Conservation (phyloP, 352 stramenopile genomes). For the Pythium folliculosum region DNA sequence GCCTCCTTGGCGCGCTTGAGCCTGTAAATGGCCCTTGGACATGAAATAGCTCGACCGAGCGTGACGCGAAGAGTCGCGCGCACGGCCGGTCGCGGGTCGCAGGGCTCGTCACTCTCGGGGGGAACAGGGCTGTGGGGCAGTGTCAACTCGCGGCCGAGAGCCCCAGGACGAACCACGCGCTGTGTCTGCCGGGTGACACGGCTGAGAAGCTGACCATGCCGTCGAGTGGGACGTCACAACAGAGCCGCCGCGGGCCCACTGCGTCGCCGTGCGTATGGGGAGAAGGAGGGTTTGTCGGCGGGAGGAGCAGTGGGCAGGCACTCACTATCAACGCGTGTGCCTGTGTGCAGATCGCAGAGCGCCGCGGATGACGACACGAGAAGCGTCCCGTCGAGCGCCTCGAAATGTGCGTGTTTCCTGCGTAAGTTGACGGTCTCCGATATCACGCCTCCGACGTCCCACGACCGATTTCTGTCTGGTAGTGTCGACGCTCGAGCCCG, state of each 20-base stretch:
- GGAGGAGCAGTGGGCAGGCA: background rate
- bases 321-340: background rate
- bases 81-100: background rate
- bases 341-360: background rate
- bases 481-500: background rate
- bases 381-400: background rate
- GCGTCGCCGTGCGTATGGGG: background rate
- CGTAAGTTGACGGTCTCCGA: background rate
- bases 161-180: background rate
- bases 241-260: background rate
- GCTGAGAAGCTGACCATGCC: background rate
- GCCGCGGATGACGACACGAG: background rate
- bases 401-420: background rate
- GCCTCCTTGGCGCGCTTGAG: background rate
- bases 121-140: background rate
- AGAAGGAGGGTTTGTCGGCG: no score
- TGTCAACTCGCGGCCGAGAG: background rate
- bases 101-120: background rate
- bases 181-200: background rate
- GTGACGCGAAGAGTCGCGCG: slow-evolving; percentile 15
- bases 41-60: background rate
- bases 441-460: background rate
- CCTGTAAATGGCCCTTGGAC: no score
- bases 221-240: background rate
- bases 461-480: background rate